Evolutionary conservation across 495 filamentous ascomycete species (phyloP).

Genomic region (Aspergillus asperescens): DNA sequence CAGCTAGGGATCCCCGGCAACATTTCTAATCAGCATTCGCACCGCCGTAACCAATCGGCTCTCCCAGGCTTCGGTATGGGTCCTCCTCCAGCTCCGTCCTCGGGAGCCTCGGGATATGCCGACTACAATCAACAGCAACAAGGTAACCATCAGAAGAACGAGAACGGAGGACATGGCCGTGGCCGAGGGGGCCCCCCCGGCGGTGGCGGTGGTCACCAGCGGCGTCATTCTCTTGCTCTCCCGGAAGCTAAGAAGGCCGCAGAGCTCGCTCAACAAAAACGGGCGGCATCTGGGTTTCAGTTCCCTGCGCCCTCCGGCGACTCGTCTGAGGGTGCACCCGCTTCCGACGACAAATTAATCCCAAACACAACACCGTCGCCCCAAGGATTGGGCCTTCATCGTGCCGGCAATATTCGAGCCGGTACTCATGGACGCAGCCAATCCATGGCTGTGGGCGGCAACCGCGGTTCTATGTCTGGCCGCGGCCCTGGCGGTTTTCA

Average conservation of each 20-base stretch:
- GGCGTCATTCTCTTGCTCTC: constrained; percentile 89
- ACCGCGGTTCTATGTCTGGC: constrained; percentile 48
- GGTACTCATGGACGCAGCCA: constrained; percentile 62
- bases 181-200: constrained; percentile 70
- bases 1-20: constrained; percentile 59
- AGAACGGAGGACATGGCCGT: constrained; percentile 66
- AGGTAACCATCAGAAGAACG: constrained; percentile 54
- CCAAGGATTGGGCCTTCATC: constrained; percentile 42
- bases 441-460: constrained; percentile 61
- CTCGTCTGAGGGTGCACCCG: constrained; percentile 44
- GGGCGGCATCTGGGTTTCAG: constrained; percentile 88
- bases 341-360: constrained; percentile 38
- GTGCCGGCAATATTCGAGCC: constrained; percentile 47
- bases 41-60: constrained; percentile 97
- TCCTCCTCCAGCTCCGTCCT: constrained; percentile 88
- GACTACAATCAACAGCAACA: constrained; percentile 63
- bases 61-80: constrained; percentile 91
- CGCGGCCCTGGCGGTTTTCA: constrained; percentile 65
- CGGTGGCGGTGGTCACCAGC: constrained; percentile 75
- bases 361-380: constrained; percentile 30
- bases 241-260: constrained; percentile 97
- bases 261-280: constrained; percentile 92
- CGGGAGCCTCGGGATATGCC: constrained; percentile 85
- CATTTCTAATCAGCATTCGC: constrained; percentile 54
- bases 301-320: constrained; percentile 71